phyloP scores from a whole-genome alignment of 352 stramenopile genomes.

The Pythium volutum region DNA sequence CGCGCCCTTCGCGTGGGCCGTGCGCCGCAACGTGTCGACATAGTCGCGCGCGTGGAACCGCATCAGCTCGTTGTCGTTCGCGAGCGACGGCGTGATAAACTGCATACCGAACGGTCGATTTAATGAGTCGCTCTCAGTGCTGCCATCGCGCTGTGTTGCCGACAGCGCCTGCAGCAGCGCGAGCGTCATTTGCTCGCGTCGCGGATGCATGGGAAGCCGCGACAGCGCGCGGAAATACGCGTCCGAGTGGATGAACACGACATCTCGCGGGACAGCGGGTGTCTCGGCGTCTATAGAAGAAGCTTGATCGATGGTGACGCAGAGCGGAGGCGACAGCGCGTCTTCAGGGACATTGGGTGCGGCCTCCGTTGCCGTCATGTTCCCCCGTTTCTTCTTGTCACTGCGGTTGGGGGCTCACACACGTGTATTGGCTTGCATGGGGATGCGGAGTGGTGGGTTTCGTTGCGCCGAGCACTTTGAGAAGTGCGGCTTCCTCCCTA shows the following conservation, averaged over 20 bases:
- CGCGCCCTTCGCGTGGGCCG: not conserved
- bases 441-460: too few species aligned
- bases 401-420: too few species aligned
- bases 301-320: not conserved
- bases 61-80: slow-evolving; percentile 29
- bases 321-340: not conserved
- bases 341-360: not conserved
- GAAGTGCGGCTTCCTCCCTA: too few species aligned
- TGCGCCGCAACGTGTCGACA: slow-evolving; percentile 28
- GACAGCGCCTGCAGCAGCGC: slow-evolving; percentile 34
- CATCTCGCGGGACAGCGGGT: not conserved
- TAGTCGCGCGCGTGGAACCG: slow-evolving; percentile 41
- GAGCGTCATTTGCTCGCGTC: slow-evolving; percentile 44
- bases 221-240: slow-evolving; percentile 31
- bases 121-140: not conserved
- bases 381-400: too few species aligned
- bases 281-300: not conserved
- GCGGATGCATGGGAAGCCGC: slow-evolving; percentile 34
- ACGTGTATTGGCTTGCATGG: too few species aligned
- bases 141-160: not conserved
- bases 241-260: slow-evolving; percentile 33
- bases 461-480: too few species aligned
- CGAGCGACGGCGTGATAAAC: slow-evolving; percentile 32
- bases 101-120: slow-evolving; percentile 25
- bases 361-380: not conserved